Conservation (phyloP, 192 early-diverging fungal species). For the Entomortierella lignicola region DNA sequence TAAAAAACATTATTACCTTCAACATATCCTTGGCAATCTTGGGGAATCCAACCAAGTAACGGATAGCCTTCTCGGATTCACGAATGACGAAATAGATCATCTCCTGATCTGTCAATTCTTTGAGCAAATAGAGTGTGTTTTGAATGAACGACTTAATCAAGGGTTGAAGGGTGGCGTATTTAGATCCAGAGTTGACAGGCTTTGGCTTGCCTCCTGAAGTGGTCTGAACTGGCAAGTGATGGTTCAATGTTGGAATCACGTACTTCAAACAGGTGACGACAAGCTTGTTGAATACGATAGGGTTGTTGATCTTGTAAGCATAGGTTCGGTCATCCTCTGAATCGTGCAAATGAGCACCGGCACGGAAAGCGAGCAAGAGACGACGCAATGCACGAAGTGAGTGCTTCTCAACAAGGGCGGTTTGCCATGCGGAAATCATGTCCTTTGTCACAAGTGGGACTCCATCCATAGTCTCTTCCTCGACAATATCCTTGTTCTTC, state of each 20-base stretch:
- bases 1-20: constrained; percentile 57
- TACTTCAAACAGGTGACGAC: constrained; percentile 79
- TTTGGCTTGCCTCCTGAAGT: constrained; percentile 43
- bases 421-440: constrained; percentile 82
- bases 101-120: constrained; percentile 83
- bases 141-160: constrained; percentile 87
- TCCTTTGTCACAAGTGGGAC: constrained; percentile 71
- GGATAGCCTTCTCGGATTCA: constrained; percentile 78
- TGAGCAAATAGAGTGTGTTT: constrained; percentile 79
- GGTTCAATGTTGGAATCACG: constrained; percentile 74
- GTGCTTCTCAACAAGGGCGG: constrained; percentile 65
- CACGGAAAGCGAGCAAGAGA: constrained; percentile 86
- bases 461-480: constrained; percentile 54
- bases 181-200: constrained; percentile 55
- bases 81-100: constrained; percentile 89
- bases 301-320: constrained; percentile 78
- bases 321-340: constrained; percentile 63
- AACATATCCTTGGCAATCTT: constrained; percentile 87
- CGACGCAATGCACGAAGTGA: constrained; percentile 77
- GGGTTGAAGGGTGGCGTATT: constrained; percentile 81
- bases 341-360: constrained; percentile 81
- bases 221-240: constrained; percentile 65
- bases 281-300: constrained; percentile 83
- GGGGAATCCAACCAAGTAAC: constrained; percentile 86
- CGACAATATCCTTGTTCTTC: constrained; percentile 44